phyloP scores from a whole-genome alignment of 2,329 filamentous ascomycete species.

The Corniculantispora saksenae region DNA sequence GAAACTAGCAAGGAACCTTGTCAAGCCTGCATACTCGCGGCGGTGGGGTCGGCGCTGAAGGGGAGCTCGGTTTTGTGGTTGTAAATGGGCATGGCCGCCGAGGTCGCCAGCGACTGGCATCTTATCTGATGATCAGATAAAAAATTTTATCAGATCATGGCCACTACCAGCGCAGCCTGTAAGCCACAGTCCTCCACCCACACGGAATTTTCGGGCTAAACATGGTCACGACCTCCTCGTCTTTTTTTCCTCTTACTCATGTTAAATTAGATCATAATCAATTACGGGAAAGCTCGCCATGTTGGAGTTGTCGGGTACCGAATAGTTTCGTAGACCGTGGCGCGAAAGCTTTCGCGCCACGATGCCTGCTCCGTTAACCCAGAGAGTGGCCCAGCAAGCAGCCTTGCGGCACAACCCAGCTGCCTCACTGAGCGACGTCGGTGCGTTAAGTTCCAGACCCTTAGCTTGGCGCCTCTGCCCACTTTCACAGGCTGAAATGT shows the following conservation, averaged over 20 bases:
- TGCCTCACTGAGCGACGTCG: neutral
- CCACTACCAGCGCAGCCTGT: neutral
- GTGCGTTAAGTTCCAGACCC: neutral
- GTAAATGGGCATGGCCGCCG: conserved; percentile 17
- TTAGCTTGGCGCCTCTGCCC: neutral
- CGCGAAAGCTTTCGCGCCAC: neutral
- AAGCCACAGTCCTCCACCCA: conserved; percentile 11
- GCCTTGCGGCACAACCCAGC: conserved; percentile 2
- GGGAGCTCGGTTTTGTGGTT: neutral
- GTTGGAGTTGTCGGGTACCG: neutral
- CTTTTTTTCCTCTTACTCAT: neutral
- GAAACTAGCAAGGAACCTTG: neutral
- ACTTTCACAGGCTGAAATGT: conserved; percentile 2
- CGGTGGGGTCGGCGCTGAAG: neutral
- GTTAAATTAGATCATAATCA: neutral
- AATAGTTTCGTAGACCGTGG: conserved; percentile 1
- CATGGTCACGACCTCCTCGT: neutral
- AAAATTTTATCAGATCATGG: conserved; percentile 23
- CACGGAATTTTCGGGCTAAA: neutral
- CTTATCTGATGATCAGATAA: conserved; percentile 29
- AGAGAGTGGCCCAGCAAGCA: neutral
- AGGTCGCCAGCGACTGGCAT: conserved; percentile 18
- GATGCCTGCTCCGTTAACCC: neutral
- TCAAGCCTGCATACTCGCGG: neutral
- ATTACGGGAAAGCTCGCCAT: no score